Evolutionary conservation across 2,329 filamentous ascomycete species (phyloP).

Genomic region (Ophiosphaerella herpotricha): DNA sequence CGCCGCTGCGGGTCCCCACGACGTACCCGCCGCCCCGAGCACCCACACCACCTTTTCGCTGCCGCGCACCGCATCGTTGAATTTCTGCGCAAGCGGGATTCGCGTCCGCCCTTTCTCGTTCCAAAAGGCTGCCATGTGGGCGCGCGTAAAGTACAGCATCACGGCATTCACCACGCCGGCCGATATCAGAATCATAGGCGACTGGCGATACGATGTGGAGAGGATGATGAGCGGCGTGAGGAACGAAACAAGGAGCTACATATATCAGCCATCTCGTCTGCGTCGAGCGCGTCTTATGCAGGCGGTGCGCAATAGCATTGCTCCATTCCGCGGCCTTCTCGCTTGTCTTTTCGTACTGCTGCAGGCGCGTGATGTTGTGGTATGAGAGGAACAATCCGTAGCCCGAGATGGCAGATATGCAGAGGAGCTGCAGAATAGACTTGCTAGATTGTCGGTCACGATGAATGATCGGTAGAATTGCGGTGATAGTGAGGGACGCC

Average conservation of each 20-base stretch:
- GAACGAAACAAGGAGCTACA: constrained; percentile 29
- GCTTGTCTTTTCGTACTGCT: constrained; percentile 39
- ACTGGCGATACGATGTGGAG: constrained; percentile 2
- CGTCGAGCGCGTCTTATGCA: constrained; percentile 43
- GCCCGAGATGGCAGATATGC: constrained; percentile 26
- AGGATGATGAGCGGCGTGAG: constrained; percentile 25
- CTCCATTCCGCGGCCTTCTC: constrained; percentile 47
- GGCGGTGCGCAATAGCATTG: constrained; percentile 33
- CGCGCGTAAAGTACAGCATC: constrained; percentile 17
- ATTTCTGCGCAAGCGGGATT: constrained; percentile 43
- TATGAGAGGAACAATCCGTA: constrained; percentile 42
- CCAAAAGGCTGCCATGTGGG: constrained; percentile 42
- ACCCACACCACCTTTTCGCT: constrained; percentile 34
- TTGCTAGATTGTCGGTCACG: no score
- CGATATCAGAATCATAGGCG: constrained; percentile 8
- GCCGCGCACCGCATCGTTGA: constrained; percentile 44
- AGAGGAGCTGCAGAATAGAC: constrained; percentile 21
- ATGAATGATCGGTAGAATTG: no score
- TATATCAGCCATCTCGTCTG: constrained; percentile 23
- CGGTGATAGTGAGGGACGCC: neutral
- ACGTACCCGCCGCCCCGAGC: constrained; percentile 22
- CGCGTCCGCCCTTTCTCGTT: constrained; percentile 35
- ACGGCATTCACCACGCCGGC: constrained; percentile 17
- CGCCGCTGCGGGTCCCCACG: constrained; percentile 24
- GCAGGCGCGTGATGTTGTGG: constrained; percentile 43